Conservation (phyloP, 192 early-diverging fungal species). For the Rhizoclosmatium sp. region DNA sequence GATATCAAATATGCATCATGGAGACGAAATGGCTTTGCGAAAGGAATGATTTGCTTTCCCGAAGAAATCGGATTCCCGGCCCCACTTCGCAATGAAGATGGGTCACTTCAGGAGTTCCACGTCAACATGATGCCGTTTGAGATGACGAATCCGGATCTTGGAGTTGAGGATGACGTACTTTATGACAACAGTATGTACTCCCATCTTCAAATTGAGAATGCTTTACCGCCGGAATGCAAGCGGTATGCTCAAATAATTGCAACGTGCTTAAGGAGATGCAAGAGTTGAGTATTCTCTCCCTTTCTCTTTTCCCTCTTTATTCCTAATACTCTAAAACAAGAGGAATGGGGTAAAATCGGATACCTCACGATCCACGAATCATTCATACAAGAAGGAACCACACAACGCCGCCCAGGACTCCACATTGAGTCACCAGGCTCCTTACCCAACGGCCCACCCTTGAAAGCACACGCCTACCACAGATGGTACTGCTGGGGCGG, state of each 20-base stretch:
- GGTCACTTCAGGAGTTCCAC: not conserved
- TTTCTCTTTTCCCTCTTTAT: no score
- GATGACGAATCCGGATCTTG: not conserved
- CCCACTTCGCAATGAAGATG: not conserved
- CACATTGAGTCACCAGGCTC: slow-evolving; percentile 18
- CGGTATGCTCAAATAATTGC: slow-evolving; percentile 8
- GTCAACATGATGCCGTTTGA: slow-evolving; percentile 26
- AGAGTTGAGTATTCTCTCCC: no score
- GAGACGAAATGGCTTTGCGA: not conserved
- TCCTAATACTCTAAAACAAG: no score
- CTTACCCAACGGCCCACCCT: not conserved
- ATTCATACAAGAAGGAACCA: slow-evolving; percentile 3
- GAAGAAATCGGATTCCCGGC: not conserved
- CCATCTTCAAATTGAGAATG: not conserved
- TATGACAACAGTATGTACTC: not conserved
- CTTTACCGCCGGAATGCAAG: slow-evolving; percentile 4
- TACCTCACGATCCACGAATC: slow-evolving; percentile 8
- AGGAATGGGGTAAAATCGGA: slow-evolving; percentile 7
- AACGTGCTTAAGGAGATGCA: not conserved
- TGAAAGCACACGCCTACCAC: not conserved
- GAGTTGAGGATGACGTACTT: not conserved
- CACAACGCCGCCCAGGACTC: not conserved
- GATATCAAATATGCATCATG: no score
- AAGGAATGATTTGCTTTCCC: not conserved
- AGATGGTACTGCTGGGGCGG: slow-evolving; percentile 12